phyloP scores from a whole-genome alignment of 2,329 filamentous ascomycete genomes.

The Fusarium haematococcum region DNA sequence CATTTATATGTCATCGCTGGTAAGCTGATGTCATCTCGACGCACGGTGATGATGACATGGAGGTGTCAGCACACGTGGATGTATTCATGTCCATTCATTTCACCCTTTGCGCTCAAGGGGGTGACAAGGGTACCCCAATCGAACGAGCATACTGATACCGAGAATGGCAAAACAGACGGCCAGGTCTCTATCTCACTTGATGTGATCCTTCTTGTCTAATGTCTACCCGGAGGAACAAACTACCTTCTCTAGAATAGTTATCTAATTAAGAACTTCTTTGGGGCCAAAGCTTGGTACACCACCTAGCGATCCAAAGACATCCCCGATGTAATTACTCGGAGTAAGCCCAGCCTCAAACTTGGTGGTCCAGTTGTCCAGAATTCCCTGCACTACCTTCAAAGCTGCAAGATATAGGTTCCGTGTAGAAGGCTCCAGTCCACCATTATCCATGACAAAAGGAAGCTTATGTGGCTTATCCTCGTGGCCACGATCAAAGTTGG shows the following conservation, averaged over 20 bases:
- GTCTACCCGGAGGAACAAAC: not conserved
- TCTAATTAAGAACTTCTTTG: not conserved
- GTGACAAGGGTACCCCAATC: not conserved
- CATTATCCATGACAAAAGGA: constrained; percentile 37
- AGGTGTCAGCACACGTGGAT: not conserved
- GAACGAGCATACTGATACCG: not conserved
- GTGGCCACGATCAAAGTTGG: constrained; percentile 35
- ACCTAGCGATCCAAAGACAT: constrained; percentile 37
- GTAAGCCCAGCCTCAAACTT: constrained; percentile 22
- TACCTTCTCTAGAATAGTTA: not conserved
- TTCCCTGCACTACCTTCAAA: constrained; percentile 24
- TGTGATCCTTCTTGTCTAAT: not conserved
- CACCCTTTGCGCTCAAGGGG: not conserved
- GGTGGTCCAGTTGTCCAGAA: constrained; percentile 15
- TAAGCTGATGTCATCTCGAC: not conserved
- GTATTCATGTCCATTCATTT: not conserved
- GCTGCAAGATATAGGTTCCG: constrained; percentile 30
- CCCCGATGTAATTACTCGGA: constrained; percentile 29
- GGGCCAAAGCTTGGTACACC: constrained; percentile 30
- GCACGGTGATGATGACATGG: not conserved
- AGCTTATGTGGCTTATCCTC: constrained; percentile 30
- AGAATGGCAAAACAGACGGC: not conserved
- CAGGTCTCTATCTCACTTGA: not conserved
- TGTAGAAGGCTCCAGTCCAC: constrained; percentile 31
- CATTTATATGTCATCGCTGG: no score